These are phyloP conservation scores for Phaeomoniella chlamydospora DNA, from an alignment of 2,329 filamentous ascomycete species.

Conservation along the genomic window DNA sequence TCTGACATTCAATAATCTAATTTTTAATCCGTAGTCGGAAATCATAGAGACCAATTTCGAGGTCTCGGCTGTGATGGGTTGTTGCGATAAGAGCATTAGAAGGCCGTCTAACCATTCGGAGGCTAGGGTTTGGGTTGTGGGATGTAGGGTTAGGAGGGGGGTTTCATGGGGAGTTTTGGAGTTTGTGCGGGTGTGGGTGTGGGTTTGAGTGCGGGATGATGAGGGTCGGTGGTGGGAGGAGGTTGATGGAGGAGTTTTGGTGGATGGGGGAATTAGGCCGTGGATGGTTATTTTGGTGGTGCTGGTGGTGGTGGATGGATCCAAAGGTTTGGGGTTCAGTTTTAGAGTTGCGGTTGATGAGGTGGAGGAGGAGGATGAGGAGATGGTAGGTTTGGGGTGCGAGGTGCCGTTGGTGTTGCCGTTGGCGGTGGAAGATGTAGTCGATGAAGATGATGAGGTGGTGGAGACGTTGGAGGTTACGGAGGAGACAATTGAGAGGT, in stretches of 20 bases:
- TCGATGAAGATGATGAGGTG: slow-evolving; percentile 30
- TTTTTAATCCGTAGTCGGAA: slow-evolving; percentile 81
- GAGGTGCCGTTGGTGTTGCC: no score
- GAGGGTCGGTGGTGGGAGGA: slow-evolving; percentile 10
- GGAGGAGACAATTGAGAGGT: slow-evolving; percentile 75
- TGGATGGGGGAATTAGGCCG: slow-evolving; percentile 39
- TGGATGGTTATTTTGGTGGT: slow-evolving; percentile 87
- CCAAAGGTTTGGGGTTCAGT: slow-evolving; percentile 13
- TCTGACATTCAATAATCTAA: slow-evolving; percentile 77
- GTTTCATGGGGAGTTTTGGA: slow-evolving; percentile 38
- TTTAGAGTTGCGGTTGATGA: slow-evolving; percentile 18
- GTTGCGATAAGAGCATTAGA: slow-evolving; percentile 86
- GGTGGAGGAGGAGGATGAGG: slow-evolving; percentile 16
- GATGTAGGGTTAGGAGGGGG: slow-evolving; percentile 69
- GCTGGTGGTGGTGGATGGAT: slow-evolving; percentile 26
- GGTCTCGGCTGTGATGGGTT: slow-evolving; percentile 93
- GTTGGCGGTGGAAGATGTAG: no score
- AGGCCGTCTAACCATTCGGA: slow-evolving; percentile 95
- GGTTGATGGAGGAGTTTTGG: slow-evolving; percentile 6
- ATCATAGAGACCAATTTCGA: slow-evolving; percentile 78
- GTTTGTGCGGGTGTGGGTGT: slow-evolving; percentile 15
- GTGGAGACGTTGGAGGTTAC: slow-evolving; percentile 87
- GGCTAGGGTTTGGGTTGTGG: slow-evolving; percentile 64
- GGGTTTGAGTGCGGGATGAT: slow-evolving; percentile 19
- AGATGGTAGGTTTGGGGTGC: no score